Percentiles rank a stretch among this genome's conserved stretches.
These are phyloP conservation scores for Lanmaoa rubissima DNA, from an alignment of 768 basidiomycete genomes.

Conservation along the genomic window DNA sequence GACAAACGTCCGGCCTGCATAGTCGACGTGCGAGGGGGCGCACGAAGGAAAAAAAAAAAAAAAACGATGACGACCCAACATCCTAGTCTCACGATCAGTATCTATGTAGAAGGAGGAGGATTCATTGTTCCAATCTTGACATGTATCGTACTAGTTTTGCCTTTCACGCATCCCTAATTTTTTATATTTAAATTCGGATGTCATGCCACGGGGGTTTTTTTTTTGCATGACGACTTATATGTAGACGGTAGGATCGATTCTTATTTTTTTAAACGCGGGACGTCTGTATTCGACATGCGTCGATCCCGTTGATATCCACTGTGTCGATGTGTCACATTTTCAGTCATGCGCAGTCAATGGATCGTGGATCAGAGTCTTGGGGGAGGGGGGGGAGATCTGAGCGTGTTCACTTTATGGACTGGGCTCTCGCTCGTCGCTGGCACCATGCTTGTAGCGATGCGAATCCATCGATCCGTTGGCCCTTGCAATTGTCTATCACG, in stretches of 20 bases:
- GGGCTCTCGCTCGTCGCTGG: no score
- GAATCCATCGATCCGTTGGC: neutral
- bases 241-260: neutral
- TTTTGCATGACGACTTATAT: neutral
- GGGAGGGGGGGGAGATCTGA: no score
- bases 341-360: no score
- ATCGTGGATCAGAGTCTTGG: no score
- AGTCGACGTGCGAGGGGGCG: neutral
- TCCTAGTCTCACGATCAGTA: neutral
- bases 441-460: no score
- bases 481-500: no score
- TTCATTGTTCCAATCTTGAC: neutral
- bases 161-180: neutral
- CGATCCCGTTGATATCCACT: no score
- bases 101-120: neutral
- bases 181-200: neutral
- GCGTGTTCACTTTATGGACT: no score
- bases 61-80: no score
- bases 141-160: neutral
- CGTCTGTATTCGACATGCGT: neutral
- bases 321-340: no score
- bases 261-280: neutral
- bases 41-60: neutral
- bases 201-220: no score
- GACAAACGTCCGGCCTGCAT: conserved; percentile 18